Evolutionary conservation across 805 yeast species (phyloP), one percentile per base, ranked within the genome.

Genomic region (Brettanomyces anomalus): DNA sequence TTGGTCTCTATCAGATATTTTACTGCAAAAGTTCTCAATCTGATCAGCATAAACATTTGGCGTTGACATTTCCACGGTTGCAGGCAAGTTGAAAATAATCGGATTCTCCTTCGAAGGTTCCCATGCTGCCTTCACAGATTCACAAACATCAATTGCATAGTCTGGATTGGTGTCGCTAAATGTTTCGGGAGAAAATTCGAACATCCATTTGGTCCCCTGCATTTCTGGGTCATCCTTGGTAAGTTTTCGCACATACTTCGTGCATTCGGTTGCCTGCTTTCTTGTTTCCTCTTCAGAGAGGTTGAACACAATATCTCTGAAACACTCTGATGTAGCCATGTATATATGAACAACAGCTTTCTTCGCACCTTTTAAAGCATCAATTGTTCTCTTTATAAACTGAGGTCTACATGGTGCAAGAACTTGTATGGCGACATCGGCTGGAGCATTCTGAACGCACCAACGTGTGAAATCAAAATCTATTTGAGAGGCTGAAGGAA

Each of bases 11-110:
- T 83, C 74, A 38, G 75, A 53, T 43, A 84, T 74, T 47, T 76
- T 65, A 14, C 74, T 75, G 39, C 76, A 58, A 53, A 84, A 84
- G 60, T 74, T 82, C 67, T 84, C 94, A 46, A 84, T 78, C 68
- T 83, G 93, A 59, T 84, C 94, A 35, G 94, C 94, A 56, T 80
- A 84, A 18, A 84, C 76, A 52, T 84, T 85, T 36, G 94, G 94
- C 14, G 87, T 77, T 16, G 85, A 57, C 77, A 83, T 76, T 63
- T 84, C 94, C 16, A 84, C 90, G 13, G 94, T 84, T 18, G 94
- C 93, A 4, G 94, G 94, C 47, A 84, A 68, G 61, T 84, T 84
- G 68, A 84, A 83, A 48, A 85, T 81, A 47, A 84, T 81, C 39
- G 88, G 88, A 46, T 68, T 67, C 33, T 75, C 80, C 18, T 44